A percentile compares a stretch with the other conserved stretches of the same genome.
phyloP scores from a whole-genome alignment of 2,329 filamentous ascomycete genomes.

The Fusarium oligoseptatum region DNA sequence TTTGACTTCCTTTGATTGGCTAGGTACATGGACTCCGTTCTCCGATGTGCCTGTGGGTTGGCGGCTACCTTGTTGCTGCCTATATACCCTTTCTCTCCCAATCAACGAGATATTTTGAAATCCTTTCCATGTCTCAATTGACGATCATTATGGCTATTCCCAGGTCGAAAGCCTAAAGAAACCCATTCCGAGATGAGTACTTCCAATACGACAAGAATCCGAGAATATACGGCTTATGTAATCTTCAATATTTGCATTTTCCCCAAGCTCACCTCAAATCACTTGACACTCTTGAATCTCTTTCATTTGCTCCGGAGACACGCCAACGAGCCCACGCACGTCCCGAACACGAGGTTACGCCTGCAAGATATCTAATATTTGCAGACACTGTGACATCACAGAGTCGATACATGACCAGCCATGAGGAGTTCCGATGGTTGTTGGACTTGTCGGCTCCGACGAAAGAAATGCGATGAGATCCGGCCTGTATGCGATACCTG shows the following conservation, averaged over 20 bases:
- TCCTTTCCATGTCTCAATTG: neutral
- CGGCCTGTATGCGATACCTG: neutral
- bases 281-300: neutral
- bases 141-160: neutral
- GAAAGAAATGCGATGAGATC: neutral
- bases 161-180: neutral
- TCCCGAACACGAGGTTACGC: neutral
- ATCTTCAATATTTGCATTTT: neutral
- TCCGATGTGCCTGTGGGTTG: no score
- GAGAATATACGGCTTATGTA: neutral
- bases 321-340: neutral
- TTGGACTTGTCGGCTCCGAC: neutral
- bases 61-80: no score
- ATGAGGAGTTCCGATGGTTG: neutral
- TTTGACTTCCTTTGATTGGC: no score
- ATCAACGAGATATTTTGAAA: neutral
- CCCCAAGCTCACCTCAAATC: neutral
- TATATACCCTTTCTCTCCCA: no score
- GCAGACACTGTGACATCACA: neutral
- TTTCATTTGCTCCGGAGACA: neutral
- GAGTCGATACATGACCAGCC: neutral
- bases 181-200: neutral
- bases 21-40: no score
- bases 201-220: neutral
- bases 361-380: neutral